Base-by-base conservation (phyloP, 352 stramenopile genomes). In the Phytopythium cucurbitacearum region DNA sequence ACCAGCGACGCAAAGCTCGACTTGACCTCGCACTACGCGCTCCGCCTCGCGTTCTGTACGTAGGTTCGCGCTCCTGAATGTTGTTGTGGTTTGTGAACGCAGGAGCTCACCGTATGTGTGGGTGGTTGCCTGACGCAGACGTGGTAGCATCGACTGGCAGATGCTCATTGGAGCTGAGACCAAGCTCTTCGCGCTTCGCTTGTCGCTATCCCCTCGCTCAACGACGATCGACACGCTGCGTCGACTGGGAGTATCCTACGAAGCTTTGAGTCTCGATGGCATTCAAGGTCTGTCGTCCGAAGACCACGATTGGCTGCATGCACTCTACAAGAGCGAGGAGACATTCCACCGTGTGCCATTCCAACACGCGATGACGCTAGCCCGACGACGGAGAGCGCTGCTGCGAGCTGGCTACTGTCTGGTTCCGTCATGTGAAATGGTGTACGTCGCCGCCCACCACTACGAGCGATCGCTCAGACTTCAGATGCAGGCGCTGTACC, bases 131-230 rank as follows among this genome's bases (percentile, higher is more conserved):
- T 36, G 12, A 46, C 48, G 38, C 37, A 12, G 15, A 28, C 21
- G 21, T 28, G 21, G 21, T 28, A 38, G 48, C 16, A 3, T 62
- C 33, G 54, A 59, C 7, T 74, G 67, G 64, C 63, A 82, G 40
- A 89, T 77, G 84, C 43, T 91, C 7, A 51, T 90, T 12, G 56
- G 71, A 38, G 57, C 60, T 8, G 84, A 94, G 60, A 47, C 62
- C 7, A 70, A 61, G 32, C 69, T 89, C 10, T 67, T 87, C 13
- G 41, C 48, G 5, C 38, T 60, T 45, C 70, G 71, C 4, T 52
- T 89, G 21, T 39, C 51, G 34, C 12, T 6, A 35, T 7, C 0
- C 3, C 4, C 8, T 46, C 12, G 48, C 47, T 34, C 13, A 12
- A 4, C 40, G 53, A 5, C 57, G 38, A 4, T 49, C 51, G 33